Evolutionary conservation across 768 basidiomycete species (phyloP), one percentile per base, ranked within the genome.

Genomic region (Auricularia cornea): DNA sequence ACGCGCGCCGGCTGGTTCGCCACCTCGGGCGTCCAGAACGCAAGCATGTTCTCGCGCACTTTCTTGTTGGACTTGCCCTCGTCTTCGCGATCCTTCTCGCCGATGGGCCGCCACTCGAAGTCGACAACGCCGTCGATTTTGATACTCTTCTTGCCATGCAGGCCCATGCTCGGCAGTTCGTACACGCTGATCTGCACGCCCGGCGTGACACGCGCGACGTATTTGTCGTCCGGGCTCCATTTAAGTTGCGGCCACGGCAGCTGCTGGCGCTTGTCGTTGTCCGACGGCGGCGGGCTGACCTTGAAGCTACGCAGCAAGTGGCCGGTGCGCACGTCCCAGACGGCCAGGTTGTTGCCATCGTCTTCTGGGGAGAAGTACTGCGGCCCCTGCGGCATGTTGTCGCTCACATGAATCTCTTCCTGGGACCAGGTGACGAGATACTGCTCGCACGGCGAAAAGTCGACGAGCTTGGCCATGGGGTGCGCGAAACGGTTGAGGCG

Each of bases 391-490:
- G 84, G 78, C 44, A 89, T 86, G 66, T 86, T 86, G 64, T 92
- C 88, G 29, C 90, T 87, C 31, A 94, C 88, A 44, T 88, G 82
- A 67, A 98, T 94, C 16, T 94, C 87, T 68, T 96, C 92, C 68
- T 93, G 89, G 1, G 97, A 98, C 92, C 94, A 98, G 48, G 97
- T 98, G 70, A 98, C 92, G 64, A 99, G 77, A 77, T 96, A 98
- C 63, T 91, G 87, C 76, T 99, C 97, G 77, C 90, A 91, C 3
- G 97, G 94, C 10, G 96, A 98, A 76, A 98, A 98, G 74, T 98
- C 95, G 72, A 99, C 88, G 59, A 98, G 82, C 75, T 94, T 94
- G 70, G 96, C 93, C 62, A 95, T 81, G 3, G 94, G 94, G 74
- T 99, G 97, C 18, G 94, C 94, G 72, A 97, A 98, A 56, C 92